phyloP scores from a whole-genome alignment of 2,329 filamentous ascomycete species.

The Graphilbum fragrans region DNA sequence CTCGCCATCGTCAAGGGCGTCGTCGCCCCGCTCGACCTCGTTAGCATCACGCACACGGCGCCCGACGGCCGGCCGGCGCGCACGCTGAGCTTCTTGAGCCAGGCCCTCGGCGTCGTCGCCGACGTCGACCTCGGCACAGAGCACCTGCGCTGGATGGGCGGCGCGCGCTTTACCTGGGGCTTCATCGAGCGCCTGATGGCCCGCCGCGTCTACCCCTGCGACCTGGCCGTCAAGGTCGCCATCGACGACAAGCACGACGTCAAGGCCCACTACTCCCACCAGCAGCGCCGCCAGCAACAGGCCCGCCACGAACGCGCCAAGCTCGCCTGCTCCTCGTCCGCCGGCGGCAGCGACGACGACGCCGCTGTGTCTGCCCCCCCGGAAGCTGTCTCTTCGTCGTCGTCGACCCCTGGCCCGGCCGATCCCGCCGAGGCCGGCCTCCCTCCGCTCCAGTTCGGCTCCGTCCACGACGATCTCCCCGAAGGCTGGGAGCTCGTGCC shows the following conservation, averaged over 20 bases:
- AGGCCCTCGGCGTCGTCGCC: slow-evolving; percentile 79
- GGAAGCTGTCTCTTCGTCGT: neutral
- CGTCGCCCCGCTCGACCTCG: slow-evolving; percentile 71
- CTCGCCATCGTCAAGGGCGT: slow-evolving; percentile 79
- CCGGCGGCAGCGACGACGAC: neutral
- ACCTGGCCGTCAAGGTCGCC: slow-evolving; percentile 75
- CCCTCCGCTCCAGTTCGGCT: slow-evolving; percentile 67
- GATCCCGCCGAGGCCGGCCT: slow-evolving; percentile 24
- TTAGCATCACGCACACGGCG: slow-evolving; percentile 71
- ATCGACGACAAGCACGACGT: slow-evolving; percentile 64
- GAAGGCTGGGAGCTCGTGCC: slow-evolving; percentile 63
- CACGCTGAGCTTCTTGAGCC: slow-evolving; percentile 79
- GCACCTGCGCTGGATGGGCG: slow-evolving; percentile 85
- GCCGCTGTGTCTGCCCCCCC: neutral
- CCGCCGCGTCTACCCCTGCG: slow-evolving; percentile 75
- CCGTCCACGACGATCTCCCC: slow-evolving; percentile 64
- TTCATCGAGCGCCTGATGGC: slow-evolving; percentile 65
- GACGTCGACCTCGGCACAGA: slow-evolving; percentile 87
- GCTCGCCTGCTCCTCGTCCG: slow-evolving; percentile 3
- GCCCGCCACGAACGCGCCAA: slow-evolving; percentile 1
- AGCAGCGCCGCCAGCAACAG: slow-evolving; percentile 1
- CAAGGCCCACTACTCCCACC: slow-evolving; percentile 51
- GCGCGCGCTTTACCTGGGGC: slow-evolving; percentile 72
- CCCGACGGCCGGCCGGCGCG: slow-evolving; percentile 31
- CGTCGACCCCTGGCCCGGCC: neutral